These are phyloP conservation scores for Sugiyamaella smithiae DNA, from an alignment of 805 yeast genomes.

Conservation along the genomic window DNA sequence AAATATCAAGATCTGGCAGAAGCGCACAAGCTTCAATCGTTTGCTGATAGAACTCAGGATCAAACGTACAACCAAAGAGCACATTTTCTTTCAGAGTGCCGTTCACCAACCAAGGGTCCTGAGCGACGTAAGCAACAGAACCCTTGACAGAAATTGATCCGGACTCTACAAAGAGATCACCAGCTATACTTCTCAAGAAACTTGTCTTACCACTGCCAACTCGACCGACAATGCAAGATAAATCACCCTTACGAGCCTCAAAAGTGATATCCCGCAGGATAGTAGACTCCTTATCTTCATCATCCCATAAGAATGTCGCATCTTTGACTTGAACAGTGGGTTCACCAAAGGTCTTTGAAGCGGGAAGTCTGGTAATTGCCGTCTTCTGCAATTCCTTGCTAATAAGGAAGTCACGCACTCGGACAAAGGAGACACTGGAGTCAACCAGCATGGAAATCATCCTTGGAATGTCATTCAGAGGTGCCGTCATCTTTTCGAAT, in stretches of 20 bases:
- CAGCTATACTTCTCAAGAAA: conserved; percentile 67
- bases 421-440: conserved; percentile 41
- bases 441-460: conserved; percentile 40
- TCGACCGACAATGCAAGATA: conserved; percentile 77
- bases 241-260: conserved; percentile 64
- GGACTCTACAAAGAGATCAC: conserved; percentile 66
- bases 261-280: conserved; percentile 49
- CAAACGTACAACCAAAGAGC: conserved; percentile 81
- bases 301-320: conserved; percentile 27
- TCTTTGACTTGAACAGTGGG: conserved; percentile 33
- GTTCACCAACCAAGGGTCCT: conserved; percentile 90
- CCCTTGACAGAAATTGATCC: conserved; percentile 71
- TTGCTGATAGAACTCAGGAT: conserved; percentile 72
- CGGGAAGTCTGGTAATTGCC: conserved; percentile 31
- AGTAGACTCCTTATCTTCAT: conserved; percentile 41
- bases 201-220: conserved; percentile 89
- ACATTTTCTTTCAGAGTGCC: conserved; percentile 87
- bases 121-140: conserved; percentile 77
- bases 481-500: conserved; percentile 49
- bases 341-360: conserved; percentile 51
- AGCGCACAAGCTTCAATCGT: conserved; percentile 90
- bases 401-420: conserved; percentile 46
- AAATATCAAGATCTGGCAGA: conserved; percentile 66
- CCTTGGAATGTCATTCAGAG: conserved; percentile 50
- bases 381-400: conserved; percentile 44